Base-by-base conservation (phyloP, 1,139 yeast species). In the Hyphopichia wangnamkhiaoensis region DNA sequence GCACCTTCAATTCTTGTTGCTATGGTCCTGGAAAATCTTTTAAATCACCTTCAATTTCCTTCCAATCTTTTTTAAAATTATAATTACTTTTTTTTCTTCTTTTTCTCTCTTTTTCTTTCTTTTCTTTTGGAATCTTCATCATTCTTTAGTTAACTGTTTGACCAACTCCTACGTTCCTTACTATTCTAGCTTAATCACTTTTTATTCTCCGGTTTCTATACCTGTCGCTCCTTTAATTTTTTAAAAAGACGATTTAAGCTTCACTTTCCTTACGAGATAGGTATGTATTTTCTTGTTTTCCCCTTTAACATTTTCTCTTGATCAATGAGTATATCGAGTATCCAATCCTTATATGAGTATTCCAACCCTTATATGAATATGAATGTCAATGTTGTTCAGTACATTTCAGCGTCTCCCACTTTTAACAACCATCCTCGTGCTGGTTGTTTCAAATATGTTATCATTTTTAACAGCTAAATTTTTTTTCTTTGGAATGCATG, bases 161-260 rank as follows among this genome's bases (percentile, higher is more conserved):
- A 15, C 31, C 31, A 28, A 28, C 31, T 28, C 31, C 19, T 28
- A 28, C 31, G 19, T 28, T 28, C 31, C 31, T 28, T 28, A 28
- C 19, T 8, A 5, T 6, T 13, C 7, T 14, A 13, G 14, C 15
- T 28, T 19, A 28, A 5, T 15, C 20, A 15, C 31, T 28, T 14
- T 28, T 28, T 28, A 28, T 23, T 38, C 31, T 44, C 47, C 47
- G 47, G 47, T 44, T 40, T 15, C 29, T 13, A 33, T 23, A 42
- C 47, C 47, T 44, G 47, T 44, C 47, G 35, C 44, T 44, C 47
- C 40, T 44, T 44, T 38, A 32, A 33, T 23, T 44, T 37, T 44
- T 44, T 39, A 36, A 35, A 18, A 26, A 31, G 31, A 38, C 31
- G 26, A 26, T 14, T 20, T 15, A 15, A 33, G 37, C 40, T 27